Evolutionary conservation across 257 asterid genomes (phyloP), one percentile per base, ranked within the genome.

Genomic region (Nicotiana obtusifolia): DNA sequence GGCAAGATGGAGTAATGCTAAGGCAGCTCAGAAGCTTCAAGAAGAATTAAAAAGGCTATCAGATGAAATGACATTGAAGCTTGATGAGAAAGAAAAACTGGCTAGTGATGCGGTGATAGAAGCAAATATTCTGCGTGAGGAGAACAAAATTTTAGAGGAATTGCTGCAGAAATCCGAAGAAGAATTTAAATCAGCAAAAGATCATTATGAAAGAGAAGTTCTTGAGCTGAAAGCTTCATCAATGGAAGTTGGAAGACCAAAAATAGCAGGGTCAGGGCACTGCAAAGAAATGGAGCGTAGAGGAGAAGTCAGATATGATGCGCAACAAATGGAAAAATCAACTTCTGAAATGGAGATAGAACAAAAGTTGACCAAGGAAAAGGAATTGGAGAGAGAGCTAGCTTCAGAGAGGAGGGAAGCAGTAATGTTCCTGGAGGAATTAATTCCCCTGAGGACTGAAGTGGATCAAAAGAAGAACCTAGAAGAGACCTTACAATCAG

Each of bases 41-140:
- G 94, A 89, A 83, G 98, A 95, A 85, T 81, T 92, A 78, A 85
- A 81, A 85, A 90, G 87, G 86, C 84, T 90, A 73, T 91, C 93
- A 22, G 88, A 89, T 44, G 97, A 95, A 44, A 88, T 90, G 94
- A 85, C 93, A 64, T 35, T 82, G 2, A 89, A 87, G 84, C 82
- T 92, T 16, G 93, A 91, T 81, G 97, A 90, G 87, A 90, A 87
- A 68, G 95, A 90, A 82, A 88, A 88, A 85, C 85, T 90, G 81
- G 89, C 93, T 62, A 84, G 82, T 66, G 78, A 87, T 75, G 94
- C 97, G 24, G 81, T 80, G 73, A 86, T 83, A 80, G 97, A 93
- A 87, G 92, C 91, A 56, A 83, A 86, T 81, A 90, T 90, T 81
- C 86, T 92, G 87, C 89, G 66, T 15, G 83, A 85, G 81, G 88